phyloP scores from a whole-genome alignment of 2,329 filamentous ascomycete genomes.

The Parasarocladium wereldwijsianum region DNA sequence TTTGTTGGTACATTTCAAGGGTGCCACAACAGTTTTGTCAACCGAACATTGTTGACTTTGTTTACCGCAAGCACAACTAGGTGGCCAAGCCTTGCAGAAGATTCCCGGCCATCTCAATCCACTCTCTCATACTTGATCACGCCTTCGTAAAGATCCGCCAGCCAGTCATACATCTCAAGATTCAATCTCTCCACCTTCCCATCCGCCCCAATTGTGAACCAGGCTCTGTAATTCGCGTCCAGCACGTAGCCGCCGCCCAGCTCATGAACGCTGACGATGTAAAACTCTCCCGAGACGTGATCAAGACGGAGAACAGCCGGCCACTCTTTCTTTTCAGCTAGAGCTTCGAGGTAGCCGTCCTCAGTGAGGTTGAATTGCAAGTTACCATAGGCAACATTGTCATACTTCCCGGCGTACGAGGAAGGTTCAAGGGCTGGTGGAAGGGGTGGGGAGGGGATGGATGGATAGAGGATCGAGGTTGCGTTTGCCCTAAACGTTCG shows the following conservation, averaged over 20 bases:
- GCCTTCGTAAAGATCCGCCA: slow-evolving; percentile 1
- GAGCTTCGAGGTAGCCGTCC: slow-evolving; percentile 10
- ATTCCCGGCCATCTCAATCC: too few species aligned
- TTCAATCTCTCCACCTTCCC: slow-evolving; percentile 1
- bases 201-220: slow-evolving; percentile 4
- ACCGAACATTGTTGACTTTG: too few species aligned
- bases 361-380: slow-evolving; percentile 11
- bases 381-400: slow-evolving; percentile 24
- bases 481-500: slow-evolving; percentile 14
- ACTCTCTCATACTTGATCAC: slow-evolving; percentile 4
- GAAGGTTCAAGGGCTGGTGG: slow-evolving; percentile 20
- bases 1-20: too few species aligned
- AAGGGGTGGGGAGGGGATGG: slow-evolving; percentile 17
- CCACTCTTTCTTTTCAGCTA: slow-evolving; percentile 11
- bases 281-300: slow-evolving; percentile 14
- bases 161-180: slow-evolving; percentile 1
- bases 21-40: too few species aligned
- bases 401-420: slow-evolving; percentile 24
- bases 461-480: slow-evolving; percentile 21
- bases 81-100: too few species aligned
- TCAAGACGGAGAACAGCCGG: too few species aligned
- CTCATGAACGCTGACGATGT: slow-evolving; percentile 11
- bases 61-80: too few species aligned
- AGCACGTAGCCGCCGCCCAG: neutral
- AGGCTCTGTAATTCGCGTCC: neutral